Percentiles rank a stretch among this genome's conserved stretches.
phyloP scores from a whole-genome alignment of 1,139 yeast genomes.

The Scheffersomyces titani region DNA sequence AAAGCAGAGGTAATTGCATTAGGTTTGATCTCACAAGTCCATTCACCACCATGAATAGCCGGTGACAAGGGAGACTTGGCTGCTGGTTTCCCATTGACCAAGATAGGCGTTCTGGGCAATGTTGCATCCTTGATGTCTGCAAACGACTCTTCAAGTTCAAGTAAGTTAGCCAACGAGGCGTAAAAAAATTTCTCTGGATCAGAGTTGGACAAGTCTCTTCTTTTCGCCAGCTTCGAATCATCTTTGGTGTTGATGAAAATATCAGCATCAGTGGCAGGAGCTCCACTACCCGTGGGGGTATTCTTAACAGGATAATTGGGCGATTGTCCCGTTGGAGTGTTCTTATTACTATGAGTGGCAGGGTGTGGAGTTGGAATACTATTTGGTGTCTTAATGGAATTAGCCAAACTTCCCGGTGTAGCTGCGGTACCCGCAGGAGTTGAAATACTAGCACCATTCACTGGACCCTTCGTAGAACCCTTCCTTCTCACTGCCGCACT shows the following conservation, averaged over 20 bases:
- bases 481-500: slow-evolving; percentile 22
- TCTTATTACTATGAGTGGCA: slow-evolving; percentile 37
- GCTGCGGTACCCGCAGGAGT: slow-evolving; percentile 42
- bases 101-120: slow-evolving; percentile 24
- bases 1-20: slow-evolving; percentile 49
- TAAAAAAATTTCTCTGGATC: slow-evolving; percentile 55
- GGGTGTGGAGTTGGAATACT: slow-evolving; percentile 48
- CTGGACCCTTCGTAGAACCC: slow-evolving; percentile 21
- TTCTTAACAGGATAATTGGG: slow-evolving; percentile 27
- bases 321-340: slow-evolving; percentile 44
- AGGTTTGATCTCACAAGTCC: slow-evolving; percentile 52
- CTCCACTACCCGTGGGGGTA: slow-evolving; percentile 12
- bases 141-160: slow-evolving; percentile 46
- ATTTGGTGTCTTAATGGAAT: slow-evolving; percentile 46
- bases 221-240: slow-evolving; percentile 38
- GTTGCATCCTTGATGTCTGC: slow-evolving; percentile 10
- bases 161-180: slow-evolving; percentile 51
- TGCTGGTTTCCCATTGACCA: slow-evolving; percentile 23
- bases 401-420: slow-evolving; percentile 44
- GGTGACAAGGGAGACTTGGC: slow-evolving; percentile 41
- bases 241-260: slow-evolving; percentile 23
- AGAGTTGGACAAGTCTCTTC: slow-evolving; percentile 47
- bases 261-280: slow-evolving; percentile 19
- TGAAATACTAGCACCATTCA: slow-evolving; percentile 22
- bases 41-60: slow-evolving; percentile 21